Evolutionary conservation across 108 stramenopile genomes (phyloP), one percentile per base, ranked within the genome.

Genomic region (Pseudonitzschia delicatissima): DNA sequence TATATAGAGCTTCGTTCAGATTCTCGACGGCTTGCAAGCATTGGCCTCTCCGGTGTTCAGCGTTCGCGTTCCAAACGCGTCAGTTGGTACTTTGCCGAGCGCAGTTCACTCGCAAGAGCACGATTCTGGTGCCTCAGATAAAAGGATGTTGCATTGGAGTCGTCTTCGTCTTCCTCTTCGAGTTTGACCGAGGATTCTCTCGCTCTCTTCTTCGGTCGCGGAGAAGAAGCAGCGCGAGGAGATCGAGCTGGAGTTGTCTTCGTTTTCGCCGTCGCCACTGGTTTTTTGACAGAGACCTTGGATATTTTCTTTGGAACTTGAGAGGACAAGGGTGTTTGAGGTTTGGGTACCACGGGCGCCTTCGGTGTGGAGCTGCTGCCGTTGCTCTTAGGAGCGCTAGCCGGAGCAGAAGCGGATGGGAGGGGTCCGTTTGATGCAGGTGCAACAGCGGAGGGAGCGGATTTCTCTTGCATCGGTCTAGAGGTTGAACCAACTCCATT

Each of bases 111-210:
- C 20, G 84, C 82, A 28, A 95, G 62, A 6, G 91, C 86, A 55
- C 62, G 62, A 67, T 95, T 95, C 67, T 92, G 90, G 65, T 86
- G 85, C 39, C 84, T 76, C 27, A 95, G 64, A 48, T 82, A 93
- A 70, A 90, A 93, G 1, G 77, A 50, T 25, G 74, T 62, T 20
- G 77, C 71, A 59, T 79, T 71, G 18, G 69, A 75, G 25, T 83
- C 76, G 11, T 74, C 83, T 25, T 86, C 83, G 31, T 81, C 84
- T 37, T 83, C 82, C 32, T 76, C 78, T 28, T 73, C 62, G 28
- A 60, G 68, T 1, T 71, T 67, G 6, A 52, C 57, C 17, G 50
- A n/a, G 15, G 73, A 74, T 44, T 66, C 61, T 66, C 71, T 64
- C 29, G 50, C 26, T 64, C 69, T 62, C 68, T 67, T 81, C 35